A percentile compares a stretch with the other conserved stretches of the same genome.
Evolutionary conservation across 768 basidiomycete species (phyloP).

Genomic region (Piloderma croceum): DNA sequence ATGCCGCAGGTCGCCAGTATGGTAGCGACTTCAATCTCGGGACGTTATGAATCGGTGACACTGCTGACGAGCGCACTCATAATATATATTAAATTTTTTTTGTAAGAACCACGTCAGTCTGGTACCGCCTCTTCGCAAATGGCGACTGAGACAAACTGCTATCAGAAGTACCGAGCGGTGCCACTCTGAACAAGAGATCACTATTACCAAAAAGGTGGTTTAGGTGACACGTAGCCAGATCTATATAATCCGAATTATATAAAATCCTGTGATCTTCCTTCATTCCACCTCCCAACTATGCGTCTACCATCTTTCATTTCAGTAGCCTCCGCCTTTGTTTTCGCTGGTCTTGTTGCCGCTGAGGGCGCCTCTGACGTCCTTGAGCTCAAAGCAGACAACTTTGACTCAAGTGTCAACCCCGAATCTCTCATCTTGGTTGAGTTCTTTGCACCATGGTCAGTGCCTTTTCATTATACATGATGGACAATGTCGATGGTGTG

Average conservation of each 20-base stretch:
- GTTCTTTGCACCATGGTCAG: constrained; percentile 88
- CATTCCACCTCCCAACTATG: constrained; percentile 41
- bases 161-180: no score
- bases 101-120: no score
- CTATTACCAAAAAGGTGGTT: no score
- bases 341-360: constrained; percentile 49
- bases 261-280: constrained; percentile 12
- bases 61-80: no score
- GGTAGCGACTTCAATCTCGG: constrained; percentile 69
- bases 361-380: constrained; percentile 74
- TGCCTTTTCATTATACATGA: background rate
- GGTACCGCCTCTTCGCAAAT: no score
- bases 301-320: constrained; percentile 50
- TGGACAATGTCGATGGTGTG: background rate
- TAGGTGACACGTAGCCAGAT: constrained; percentile 44
- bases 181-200: no score
- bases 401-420: constrained; percentile 56
- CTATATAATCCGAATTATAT: constrained; percentile 23
- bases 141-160: no score
- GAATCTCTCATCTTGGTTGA: constrained; percentile 85
- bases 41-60: constrained; percentile 29
- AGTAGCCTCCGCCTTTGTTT: constrained; percentile 46
- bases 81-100: no score
- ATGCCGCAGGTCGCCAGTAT: constrained; percentile 57
- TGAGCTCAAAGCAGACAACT: constrained; percentile 62